These are phyloP conservation scores for Kluyveromyces marxianus DNA, from an alignment of 1,139 yeast species.

Conservation along the genomic window DNA sequence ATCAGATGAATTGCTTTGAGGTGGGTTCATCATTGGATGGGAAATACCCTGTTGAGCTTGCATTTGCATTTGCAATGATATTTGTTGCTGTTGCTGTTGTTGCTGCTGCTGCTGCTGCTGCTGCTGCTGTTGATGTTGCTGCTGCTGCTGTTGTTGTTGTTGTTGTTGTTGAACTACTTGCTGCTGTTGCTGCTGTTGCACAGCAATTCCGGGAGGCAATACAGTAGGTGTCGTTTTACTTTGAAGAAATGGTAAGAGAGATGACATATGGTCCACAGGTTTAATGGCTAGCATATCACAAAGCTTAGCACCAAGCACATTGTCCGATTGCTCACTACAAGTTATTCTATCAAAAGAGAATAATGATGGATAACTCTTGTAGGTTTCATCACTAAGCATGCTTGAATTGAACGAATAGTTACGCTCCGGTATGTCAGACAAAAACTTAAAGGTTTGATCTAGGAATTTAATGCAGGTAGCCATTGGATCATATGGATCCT, in stretches of 20 bases:
- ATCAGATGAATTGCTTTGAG: constrained; percentile 46
- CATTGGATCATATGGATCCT: constrained; percentile 30
- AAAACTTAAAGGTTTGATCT: constrained; percentile 32
- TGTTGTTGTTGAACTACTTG: constrained; percentile 17
- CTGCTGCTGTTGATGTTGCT: constrained; percentile 15
- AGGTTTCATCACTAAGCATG: constrained; percentile 31
- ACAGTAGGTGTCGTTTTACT: constrained; percentile 13
- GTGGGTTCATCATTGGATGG: constrained; percentile 12
- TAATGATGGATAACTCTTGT: constrained; percentile 35
- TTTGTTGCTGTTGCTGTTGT: constrained; percentile 20
- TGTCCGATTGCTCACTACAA: constrained; percentile 23
- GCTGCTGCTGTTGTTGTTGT: constrained; percentile 23
- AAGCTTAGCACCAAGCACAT: constrained; percentile 26
- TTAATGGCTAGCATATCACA: constrained; percentile 29
- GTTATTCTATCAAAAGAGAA: constrained; percentile 35
- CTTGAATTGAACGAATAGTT: constrained; percentile 32
- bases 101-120: constrained; percentile 14
- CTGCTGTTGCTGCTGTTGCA: constrained; percentile 22
- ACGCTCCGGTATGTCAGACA: constrained; percentile 25
- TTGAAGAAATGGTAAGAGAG: constrained; percentile 28
- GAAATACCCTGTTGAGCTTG: constrained; percentile 15
- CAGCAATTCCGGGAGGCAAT: constrained; percentile 18
- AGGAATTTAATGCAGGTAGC: constrained; percentile 31
- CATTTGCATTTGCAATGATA: constrained; percentile 5
- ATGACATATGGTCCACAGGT: constrained; percentile 28